Percentiles rank a stretch among this genome's conserved stretches.
These are phyloP conservation scores for Aspergillus steynii DNA, from an alignment of 495 filamentous ascomycete genomes.

Conservation along the genomic window DNA sequence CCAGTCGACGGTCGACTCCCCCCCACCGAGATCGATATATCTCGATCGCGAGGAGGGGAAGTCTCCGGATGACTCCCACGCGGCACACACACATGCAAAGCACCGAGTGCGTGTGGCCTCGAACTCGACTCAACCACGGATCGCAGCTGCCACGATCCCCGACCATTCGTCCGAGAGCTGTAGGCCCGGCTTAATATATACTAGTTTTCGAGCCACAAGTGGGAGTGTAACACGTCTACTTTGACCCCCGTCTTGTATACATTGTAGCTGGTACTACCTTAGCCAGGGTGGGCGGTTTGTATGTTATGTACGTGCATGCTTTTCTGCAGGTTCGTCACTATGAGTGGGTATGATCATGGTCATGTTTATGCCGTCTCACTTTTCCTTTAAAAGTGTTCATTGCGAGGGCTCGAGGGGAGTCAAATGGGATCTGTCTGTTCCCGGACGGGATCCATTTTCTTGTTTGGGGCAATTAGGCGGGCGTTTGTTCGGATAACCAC, in stretches of 20 bases:
- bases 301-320: not conserved
- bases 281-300: not conserved
- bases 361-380: too few species aligned
- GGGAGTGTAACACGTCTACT: slow-evolving; percentile 13
- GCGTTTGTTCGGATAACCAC: not conserved
- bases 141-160: too few species aligned
- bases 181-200: slow-evolving; percentile 5
- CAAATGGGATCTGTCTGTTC: not conserved
- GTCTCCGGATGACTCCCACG: too few species aligned
- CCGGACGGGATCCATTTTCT: not conserved
- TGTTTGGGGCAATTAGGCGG: not conserved
- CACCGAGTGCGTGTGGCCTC: too few species aligned
- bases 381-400: too few species aligned
- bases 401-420: too few species aligned
- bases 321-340: not conserved
- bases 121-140: too few species aligned
- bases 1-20: too few species aligned
- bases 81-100: too few species aligned
- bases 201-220: slow-evolving; percentile 7
- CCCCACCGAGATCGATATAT: not conserved
- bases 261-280: not conserved
- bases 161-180: not conserved
- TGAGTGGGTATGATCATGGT: too few species aligned
- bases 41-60: not conserved
- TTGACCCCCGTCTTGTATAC: not conserved